Percentiles rank a stretch among this genome's conserved stretches.
Conservation (phyloP, 768 basidiomycete species). For the Tulasnella calospora region DNA sequence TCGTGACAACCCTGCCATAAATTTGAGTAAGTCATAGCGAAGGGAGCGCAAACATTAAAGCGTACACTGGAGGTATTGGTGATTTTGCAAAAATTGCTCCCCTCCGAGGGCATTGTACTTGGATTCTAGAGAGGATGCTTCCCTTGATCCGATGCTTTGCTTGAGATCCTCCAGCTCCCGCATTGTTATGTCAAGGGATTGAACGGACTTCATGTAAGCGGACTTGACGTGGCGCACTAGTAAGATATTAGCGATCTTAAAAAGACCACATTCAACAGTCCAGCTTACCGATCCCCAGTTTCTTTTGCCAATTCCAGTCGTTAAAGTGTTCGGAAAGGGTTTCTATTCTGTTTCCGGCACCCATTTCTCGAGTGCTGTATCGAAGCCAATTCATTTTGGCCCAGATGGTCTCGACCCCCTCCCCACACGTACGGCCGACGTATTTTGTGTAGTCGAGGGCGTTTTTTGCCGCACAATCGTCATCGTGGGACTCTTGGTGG, state of each 20-base stretch:
- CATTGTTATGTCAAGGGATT: too few relatives aligned
- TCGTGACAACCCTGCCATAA: background rate
- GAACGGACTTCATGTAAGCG: too few relatives aligned
- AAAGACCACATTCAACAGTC: too few relatives aligned
- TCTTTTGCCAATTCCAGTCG: background rate
- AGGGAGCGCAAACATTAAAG: background rate
- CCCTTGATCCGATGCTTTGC: background rate
- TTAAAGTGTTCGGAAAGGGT: background rate
- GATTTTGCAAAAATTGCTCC: background rate
- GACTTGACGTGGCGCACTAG: too few relatives aligned
- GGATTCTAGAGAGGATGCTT: background rate
- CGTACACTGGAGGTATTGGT: background rate
- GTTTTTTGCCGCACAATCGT: background rate
- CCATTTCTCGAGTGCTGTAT: background rate
- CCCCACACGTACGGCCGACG: background rate
- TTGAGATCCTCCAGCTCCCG: background rate
- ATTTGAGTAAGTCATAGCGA: too few relatives aligned
- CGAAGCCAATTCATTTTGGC: background rate
- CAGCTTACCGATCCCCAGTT: background rate
- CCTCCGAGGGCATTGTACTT: background rate
- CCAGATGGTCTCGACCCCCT: background rate
- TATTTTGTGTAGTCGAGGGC: background rate
- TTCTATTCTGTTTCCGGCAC: background rate
- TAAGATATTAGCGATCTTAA: too few relatives aligned
- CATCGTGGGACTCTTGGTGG: background rate